phyloP scores from a whole-genome alignment of 495 filamentous ascomycete species.

The Aspergillus campestris region DNA sequence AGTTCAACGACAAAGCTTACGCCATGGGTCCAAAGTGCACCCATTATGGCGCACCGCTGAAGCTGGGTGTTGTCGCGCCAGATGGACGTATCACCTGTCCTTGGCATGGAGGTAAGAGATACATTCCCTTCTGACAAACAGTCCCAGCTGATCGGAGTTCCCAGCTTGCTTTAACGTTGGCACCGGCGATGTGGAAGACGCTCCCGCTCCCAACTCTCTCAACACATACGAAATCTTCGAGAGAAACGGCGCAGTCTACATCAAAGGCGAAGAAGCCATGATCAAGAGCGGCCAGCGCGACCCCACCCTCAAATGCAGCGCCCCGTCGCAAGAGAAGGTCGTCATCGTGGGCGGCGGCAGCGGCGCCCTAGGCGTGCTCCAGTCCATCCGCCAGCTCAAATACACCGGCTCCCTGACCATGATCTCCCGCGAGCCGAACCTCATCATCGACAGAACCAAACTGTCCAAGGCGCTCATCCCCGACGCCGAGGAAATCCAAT shows the following conservation, averaged over 20 bases:
- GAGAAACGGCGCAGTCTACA: slow-evolving; percentile 74
- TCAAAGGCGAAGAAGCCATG: slow-evolving; percentile 68
- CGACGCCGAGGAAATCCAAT: slow-evolving; percentile 70
- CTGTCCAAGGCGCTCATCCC: slow-evolving; percentile 87
- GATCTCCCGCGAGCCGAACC: slow-evolving; percentile 74
- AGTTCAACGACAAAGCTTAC: slow-evolving; percentile 62
- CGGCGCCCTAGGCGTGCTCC: slow-evolving; percentile 69
- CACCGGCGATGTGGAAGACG: slow-evolving; percentile 92
- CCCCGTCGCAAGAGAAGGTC: slow-evolving; percentile 58
- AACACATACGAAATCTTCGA: slow-evolving; percentile 71
- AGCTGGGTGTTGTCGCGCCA: slow-evolving; percentile 69
- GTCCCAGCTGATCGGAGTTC: neutral
- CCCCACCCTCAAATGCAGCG: slow-evolving; percentile 63
- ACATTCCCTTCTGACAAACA: too few relatives aligned
- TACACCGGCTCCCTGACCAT: slow-evolving; percentile 77
- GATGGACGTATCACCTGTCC: slow-evolving; percentile 84
- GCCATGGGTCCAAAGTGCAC: slow-evolving; percentile 85
- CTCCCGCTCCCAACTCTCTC: slow-evolving; percentile 77
- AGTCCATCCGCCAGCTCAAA: slow-evolving; percentile 71
- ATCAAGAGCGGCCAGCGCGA: slow-evolving; percentile 69
- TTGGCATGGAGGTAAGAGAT: slow-evolving; percentile 97
- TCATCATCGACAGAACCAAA: slow-evolving; percentile 89
- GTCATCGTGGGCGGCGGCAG: slow-evolving; percentile 86
- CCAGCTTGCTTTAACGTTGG: slow-evolving; percentile 82
- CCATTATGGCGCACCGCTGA: slow-evolving; percentile 86